Evolutionary conservation across 2,329 filamentous ascomycete species (phyloP).

Genomic region (Aaosphaeria pasadenensis): DNA sequence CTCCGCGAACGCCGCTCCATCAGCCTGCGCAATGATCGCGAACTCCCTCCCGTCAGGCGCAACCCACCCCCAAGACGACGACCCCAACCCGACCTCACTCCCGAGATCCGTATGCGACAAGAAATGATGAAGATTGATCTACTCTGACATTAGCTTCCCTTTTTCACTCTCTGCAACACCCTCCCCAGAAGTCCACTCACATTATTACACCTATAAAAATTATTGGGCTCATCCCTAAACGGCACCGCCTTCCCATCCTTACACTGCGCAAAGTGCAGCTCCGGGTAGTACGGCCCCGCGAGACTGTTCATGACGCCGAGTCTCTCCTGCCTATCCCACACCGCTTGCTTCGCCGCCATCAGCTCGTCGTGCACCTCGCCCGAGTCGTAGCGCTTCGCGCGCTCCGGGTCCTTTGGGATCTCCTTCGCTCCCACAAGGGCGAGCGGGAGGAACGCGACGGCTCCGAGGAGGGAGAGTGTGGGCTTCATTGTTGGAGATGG

Average conservation of each 20-base stretch:
- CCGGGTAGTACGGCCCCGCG: constrained; percentile 12
- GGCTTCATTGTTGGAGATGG: constrained; percentile 9
- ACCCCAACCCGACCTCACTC: constrained; percentile 39
- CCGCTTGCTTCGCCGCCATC: constrained; percentile 24
- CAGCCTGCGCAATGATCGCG: constrained; percentile 51
- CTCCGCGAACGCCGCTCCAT: constrained; percentile 54
- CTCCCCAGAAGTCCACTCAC: constrained; percentile 7
- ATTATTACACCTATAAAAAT: constrained; percentile 29
- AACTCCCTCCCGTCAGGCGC: constrained; percentile 53
- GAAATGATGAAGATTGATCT: constrained; percentile 57
- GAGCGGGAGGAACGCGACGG: not conserved
- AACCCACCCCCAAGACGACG: constrained; percentile 53
- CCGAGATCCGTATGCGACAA: constrained; percentile 54
- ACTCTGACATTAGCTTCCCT: constrained; percentile 7
- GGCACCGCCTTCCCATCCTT: constrained; percentile 23
- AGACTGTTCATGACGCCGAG: constrained; percentile 14
- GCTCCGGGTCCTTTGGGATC: constrained; percentile 14
- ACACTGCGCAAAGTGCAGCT: constrained; percentile 23
- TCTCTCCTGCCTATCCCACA: constrained; percentile 2
- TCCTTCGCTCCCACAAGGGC: constrained; percentile 14
- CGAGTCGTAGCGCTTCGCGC: constrained; percentile 25
- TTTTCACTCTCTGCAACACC: not conserved
- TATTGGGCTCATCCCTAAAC: constrained; percentile 18
- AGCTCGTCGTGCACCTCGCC: constrained; percentile 27
- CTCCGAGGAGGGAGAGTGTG: constrained; percentile 8